Evolutionary conservation across 768 basidiomycete species (phyloP).

Genomic region (Dendrothele bispora): DNA sequence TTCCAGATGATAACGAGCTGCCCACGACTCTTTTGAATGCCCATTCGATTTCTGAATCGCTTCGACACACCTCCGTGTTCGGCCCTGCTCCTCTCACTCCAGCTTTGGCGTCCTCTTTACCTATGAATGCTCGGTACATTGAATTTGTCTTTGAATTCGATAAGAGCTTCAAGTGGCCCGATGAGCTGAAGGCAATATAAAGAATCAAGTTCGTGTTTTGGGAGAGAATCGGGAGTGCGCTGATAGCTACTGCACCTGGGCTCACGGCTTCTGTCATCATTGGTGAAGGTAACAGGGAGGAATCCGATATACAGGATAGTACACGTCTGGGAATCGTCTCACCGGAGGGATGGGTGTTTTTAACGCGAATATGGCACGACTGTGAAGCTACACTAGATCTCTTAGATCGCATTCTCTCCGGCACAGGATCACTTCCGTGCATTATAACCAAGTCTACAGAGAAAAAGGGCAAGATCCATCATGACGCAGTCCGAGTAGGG

Average conservation of each 20-base stretch:
- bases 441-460: too few relatives aligned
- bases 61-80: conserved; percentile 85
- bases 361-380: conserved; percentile 81
- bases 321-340: conserved; percentile 76
- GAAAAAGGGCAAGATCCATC: too few relatives aligned
- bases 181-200: conserved; percentile 89
- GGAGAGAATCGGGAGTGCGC: conserved; percentile 68
- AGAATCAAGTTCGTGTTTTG: conserved; percentile 93
- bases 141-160: conserved; percentile 87
- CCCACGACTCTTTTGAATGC: conserved; percentile 79
- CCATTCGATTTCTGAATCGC: conserved; percentile 66
- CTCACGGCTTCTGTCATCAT: conserved; percentile 60
- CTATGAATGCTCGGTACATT: conserved; percentile 67
- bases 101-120: conserved; percentile 50
- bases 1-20: conserved; percentile 56
- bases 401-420: conserved; percentile 71
- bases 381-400: conserved; percentile 80
- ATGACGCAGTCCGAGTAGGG: too few relatives aligned
- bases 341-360: conserved; percentile 85
- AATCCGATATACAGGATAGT: conserved; percentile 65
- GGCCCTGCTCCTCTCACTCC: conserved; percentile 71
- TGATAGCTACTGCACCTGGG: conserved; percentile 54
- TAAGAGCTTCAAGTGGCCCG: conserved; percentile 91
- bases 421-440: too few relatives aligned
- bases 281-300: conserved; percentile 43